These are phyloP conservation scores for Fusarium abutilonis DNA, from an alignment of 2,329 filamentous ascomycete species.

Conservation along the genomic window DNA sequence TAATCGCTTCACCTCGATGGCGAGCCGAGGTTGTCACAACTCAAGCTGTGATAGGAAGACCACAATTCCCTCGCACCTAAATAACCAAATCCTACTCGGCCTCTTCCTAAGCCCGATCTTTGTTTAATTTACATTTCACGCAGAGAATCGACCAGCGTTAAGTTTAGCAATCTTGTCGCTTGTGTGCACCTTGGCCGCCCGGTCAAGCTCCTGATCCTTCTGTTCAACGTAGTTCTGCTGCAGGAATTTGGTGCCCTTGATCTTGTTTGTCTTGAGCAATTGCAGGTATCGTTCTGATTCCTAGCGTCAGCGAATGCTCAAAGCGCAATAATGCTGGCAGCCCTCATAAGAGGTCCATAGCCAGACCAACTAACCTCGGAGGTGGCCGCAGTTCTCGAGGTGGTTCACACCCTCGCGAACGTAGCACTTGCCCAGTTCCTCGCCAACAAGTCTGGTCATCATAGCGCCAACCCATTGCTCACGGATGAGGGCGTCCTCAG, in stretches of 20 bases:
- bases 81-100: conserved; percentile 25
- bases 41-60: conserved; percentile 36
- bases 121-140: conserved; percentile 34
- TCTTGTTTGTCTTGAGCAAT: conserved; percentile 77
- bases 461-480: conserved; percentile 91
- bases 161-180: conserved; percentile 54
- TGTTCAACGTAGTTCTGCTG: conserved; percentile 79
- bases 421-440: conserved; percentile 89
- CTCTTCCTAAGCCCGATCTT: conserved; percentile 8
- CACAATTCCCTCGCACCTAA: conserved; percentile 37
- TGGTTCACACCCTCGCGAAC: conserved; percentile 86
- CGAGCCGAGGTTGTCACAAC: conserved; percentile 33
- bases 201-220: conserved; percentile 55
- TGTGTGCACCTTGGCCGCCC: conserved; percentile 53
- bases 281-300: conserved; percentile 78
- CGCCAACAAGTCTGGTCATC: conserved; percentile 84
- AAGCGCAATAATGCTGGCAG: background rate
- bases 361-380: conserved; percentile 73
- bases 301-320: conserved; percentile 26
- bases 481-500: conserved; percentile 82
- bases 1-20: conserved; percentile 33
- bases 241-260: conserved; percentile 81
- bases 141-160: conserved; percentile 50
- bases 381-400: conserved; percentile 83
- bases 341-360: conserved; percentile 8